Percentiles rank a stretch among this genome's conserved stretches.
These are phyloP conservation scores for Exserohilum turcica DNA, from an alignment of 2,329 filamentous ascomycete species.

Conservation along the genomic window DNA sequence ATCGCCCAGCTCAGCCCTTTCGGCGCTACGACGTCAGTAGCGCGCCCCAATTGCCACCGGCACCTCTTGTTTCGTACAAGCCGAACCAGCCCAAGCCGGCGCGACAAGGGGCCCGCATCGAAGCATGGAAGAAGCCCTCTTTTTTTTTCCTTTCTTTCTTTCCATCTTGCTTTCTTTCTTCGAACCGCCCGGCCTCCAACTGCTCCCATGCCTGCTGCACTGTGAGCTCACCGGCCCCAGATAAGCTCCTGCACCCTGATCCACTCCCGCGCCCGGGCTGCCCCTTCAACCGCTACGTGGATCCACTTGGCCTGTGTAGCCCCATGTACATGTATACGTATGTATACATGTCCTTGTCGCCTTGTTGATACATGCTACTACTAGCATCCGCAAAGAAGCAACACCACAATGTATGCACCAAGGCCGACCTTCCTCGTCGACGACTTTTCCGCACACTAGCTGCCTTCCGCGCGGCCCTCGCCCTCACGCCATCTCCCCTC, in stretches of 20 bases:
- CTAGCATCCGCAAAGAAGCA: too few species aligned
- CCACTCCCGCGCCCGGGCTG: constrained; percentile 4
- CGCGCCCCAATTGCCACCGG: constrained; percentile 8
- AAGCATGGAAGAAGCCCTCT: too few species aligned
- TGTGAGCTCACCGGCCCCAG: constrained; percentile 2
- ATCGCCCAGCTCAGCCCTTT: constrained; percentile 8
- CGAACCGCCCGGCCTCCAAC: too few species aligned
- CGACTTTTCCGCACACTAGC: too few species aligned
- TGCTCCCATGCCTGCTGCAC: too few species aligned
- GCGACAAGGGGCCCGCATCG: neutral
- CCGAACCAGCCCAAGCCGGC: constrained; percentile 1
- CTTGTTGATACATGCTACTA: too few species aligned
- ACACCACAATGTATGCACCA: too few species aligned
- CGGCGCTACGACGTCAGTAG: constrained; percentile 7
- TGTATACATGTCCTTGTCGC: neutral
- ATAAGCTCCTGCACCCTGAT: constrained; percentile 4
- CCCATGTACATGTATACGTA: neutral
- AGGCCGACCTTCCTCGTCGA: too few species aligned
- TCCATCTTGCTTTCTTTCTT: neutral
- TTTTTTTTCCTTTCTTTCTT: too few species aligned
- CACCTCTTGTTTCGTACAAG: constrained; percentile 4
- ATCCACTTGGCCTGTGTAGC: too few species aligned
- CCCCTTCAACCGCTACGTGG: neutral
- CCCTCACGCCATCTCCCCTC: too few species aligned
- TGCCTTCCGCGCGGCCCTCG: too few species aligned